Conservation (phyloP, 306 rosid species). For the Quercus berberidifolia region DNA sequence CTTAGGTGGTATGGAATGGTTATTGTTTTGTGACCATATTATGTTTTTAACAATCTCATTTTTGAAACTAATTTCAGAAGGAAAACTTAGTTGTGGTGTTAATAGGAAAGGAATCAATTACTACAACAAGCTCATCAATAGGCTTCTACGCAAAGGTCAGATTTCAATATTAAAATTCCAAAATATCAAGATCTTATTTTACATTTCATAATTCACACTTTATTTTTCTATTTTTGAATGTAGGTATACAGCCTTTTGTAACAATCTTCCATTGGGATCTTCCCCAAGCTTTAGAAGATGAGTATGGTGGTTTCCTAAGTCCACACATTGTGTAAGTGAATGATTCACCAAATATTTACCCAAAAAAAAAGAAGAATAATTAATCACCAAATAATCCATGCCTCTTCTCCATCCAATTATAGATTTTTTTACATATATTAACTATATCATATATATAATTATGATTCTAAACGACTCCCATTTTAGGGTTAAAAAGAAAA, state of each 20-base stretch:
- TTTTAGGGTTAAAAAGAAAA: too few species aligned
- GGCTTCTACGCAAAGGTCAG: conserved; percentile 43
- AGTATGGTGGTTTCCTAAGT: conserved; percentile 59
- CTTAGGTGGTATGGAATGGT: background rate
- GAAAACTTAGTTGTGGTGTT: conserved; percentile 49
- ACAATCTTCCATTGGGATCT: conserved; percentile 75
- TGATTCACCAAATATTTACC: too few species aligned
- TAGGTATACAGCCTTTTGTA: conserved; percentile 45
- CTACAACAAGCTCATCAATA: conserved; percentile 54
- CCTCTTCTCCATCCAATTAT: too few species aligned
- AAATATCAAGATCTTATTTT: background rate
- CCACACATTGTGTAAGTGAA: conserved; percentile 42
- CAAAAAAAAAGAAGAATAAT: too few species aligned
- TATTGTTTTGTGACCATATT: background rate
- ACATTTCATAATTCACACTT: too few species aligned
- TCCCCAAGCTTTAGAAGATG: conserved; percentile 62
- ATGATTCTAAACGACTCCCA: too few species aligned
- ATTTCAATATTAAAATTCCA: background rate
- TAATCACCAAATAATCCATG: too few species aligned
- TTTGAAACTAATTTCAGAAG: conserved; percentile 20
- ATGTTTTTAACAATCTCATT: background rate
- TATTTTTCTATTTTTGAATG: background rate
- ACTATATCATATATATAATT: too few species aligned
- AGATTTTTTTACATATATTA: too few species aligned
- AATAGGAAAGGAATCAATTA: conserved; percentile 49